These are phyloP conservation scores for Arabis hirsuta DNA, from an alignment of 345 rosid species.

Conservation along the genomic window DNA sequence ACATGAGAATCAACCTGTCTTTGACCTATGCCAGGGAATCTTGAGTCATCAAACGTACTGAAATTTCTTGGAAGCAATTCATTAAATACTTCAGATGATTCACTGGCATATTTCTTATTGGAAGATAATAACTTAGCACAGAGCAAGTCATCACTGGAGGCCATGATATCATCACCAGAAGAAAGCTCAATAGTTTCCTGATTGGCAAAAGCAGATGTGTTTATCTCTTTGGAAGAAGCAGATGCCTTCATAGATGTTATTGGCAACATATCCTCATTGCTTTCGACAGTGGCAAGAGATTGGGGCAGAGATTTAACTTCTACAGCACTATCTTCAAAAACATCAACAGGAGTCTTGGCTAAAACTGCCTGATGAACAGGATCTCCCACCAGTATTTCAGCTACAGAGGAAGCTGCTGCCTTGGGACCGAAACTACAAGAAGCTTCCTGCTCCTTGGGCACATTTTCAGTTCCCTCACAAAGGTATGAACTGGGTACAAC, in stretches of 20 bases:
- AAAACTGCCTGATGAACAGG: constrained; percentile 47
- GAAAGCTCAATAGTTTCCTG: constrained; percentile 33
- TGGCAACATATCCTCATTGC: constrained; percentile 41
- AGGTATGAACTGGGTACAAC: constrained; percentile 38
- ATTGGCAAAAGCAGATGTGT: constrained; percentile 24
- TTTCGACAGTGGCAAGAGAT: constrained; percentile 34
- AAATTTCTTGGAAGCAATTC: constrained; percentile 54
- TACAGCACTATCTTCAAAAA: constrained; percentile 65
- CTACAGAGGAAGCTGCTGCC: constrained; percentile 50
- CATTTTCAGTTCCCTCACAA: constrained; percentile 43
- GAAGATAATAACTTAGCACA: constrained; percentile 52
- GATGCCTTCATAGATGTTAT: constrained; percentile 30
- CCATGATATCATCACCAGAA: constrained; percentile 35
- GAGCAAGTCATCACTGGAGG: constrained; percentile 47
- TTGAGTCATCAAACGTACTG: constrained; percentile 42
- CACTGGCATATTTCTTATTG: constrained; percentile 66
- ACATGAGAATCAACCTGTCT: constrained; percentile 48
- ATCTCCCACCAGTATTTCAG: constrained; percentile 43
- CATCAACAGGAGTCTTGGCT: constrained; percentile 48
- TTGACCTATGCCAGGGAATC: constrained; percentile 37
- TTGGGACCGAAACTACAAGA: constrained; percentile 51
- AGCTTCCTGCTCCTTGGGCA: constrained; percentile 39
- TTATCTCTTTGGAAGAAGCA: constrained; percentile 34
- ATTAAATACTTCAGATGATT: constrained; percentile 60
- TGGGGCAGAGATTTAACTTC: constrained; percentile 63